Conservation (phyloP, 371 early-diverging fungal genomes). For the Rhizopus sp. region DNA sequence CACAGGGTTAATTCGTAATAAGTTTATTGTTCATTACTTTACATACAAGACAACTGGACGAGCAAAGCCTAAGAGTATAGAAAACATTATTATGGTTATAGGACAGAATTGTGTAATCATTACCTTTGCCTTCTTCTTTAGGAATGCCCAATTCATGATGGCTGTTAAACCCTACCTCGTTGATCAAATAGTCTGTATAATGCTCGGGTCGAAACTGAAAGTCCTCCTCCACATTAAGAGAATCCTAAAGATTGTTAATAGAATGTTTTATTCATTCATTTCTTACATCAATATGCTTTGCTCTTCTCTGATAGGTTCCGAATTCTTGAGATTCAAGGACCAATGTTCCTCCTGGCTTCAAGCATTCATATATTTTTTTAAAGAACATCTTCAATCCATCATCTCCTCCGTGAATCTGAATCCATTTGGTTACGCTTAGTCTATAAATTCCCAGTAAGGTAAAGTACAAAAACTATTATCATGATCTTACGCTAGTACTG, state of each 20-base stretch:
- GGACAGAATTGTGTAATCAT: background rate
- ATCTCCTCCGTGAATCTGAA: slow-evolving; percentile 82
- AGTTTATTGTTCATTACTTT: slow-evolving; percentile 2
- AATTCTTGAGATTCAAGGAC: slow-evolving; percentile 77
- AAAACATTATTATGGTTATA: background rate
- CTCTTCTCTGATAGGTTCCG: slow-evolving; percentile 54
- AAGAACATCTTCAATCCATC: slow-evolving; percentile 72
- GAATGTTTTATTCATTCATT: background rate
- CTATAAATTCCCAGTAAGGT: slow-evolving; percentile 19
- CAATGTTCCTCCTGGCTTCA: slow-evolving; percentile 65
- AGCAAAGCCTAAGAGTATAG: slow-evolving; percentile 3
- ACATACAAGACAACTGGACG: slow-evolving; percentile 5
- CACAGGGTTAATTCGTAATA: no score
- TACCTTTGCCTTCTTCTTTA: slow-evolving; percentile 33
- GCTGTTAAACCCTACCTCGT: slow-evolving; percentile 34
- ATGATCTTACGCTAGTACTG: slow-evolving; percentile 49
- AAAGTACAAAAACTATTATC: background rate
- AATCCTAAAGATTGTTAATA: slow-evolving; percentile 11
- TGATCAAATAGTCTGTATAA: slow-evolving; percentile 35
- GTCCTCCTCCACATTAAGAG: slow-evolving; percentile 20
- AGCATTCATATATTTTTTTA: slow-evolving; percentile 54
- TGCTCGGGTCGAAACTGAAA: slow-evolving; percentile 38
- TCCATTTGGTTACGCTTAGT: slow-evolving; percentile 80
- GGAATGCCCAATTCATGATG: slow-evolving; percentile 20
- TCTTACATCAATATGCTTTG: slow-evolving; percentile 34